Base-by-base conservation (phyloP, 1,284 basidiomycete genomes). In the Fomitopsis pinicola region DNA sequence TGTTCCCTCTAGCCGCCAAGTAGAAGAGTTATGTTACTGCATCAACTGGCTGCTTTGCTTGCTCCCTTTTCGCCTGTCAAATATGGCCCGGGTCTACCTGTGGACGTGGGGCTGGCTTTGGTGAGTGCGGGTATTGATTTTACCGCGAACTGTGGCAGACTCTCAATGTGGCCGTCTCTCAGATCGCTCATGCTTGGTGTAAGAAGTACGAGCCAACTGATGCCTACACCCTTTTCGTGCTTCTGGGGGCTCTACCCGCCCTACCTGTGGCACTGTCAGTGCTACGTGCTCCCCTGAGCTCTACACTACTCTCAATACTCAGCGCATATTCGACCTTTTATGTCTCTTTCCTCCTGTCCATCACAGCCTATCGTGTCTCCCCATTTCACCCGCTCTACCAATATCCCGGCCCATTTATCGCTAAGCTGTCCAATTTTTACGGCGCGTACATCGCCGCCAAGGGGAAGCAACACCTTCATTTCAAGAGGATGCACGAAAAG, bases 371-470 rank as follows among this genome's bases (percentile, higher is more conserved):
- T 57, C 69, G 73, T 2, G 22, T 71, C 22, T 73, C 73, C 0
- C 71, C 72, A 0, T 61, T 72, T 40, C 73, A 75, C 52, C 73
- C 72, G 1, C 69, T 75, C 22, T 64, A 70, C 2, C 48, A 56
- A 14, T 72, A 68, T 48, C 71, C 73, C 1, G 73, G 73, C 2
- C 73, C 73, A 0, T 14, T 71, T 15, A 35, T 60, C 2, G 62
- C 58, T 58, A 71, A 66, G 48, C 14, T 73, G 0, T 65, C 72
- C 1, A 69, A 68, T 40, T 61, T 69, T 15, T 68, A 62, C 59
- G 57, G 68, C 55, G 62, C 67, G 5, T 63, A 50, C 19, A 59
- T 67, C 7, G 52, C 62, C 10, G 55, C 15, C 7, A 48, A 42
- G 0, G 73, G 74, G 4, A 64, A 64, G 12, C 69, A 68, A 55